phyloP scores from a whole-genome alignment of 169 alveolate genomes.

The Blepharisma undulans region DNA sequence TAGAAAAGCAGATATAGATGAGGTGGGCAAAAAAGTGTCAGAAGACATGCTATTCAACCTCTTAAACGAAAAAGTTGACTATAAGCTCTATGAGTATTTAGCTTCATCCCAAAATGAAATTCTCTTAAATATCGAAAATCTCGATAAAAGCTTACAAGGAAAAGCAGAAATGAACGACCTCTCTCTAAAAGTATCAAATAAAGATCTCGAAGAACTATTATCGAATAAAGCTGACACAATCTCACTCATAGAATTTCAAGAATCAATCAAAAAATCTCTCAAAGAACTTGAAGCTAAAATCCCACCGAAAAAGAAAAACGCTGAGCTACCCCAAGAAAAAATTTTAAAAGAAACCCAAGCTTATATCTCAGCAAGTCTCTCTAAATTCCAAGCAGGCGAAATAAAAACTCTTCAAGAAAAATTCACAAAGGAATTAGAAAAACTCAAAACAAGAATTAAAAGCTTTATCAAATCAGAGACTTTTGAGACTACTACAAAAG shows the following conservation, averaged over 20 bases:
- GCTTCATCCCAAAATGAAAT: neutral
- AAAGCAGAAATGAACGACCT: neutral
- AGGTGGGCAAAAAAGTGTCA: conserved; percentile 69
- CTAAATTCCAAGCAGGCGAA: neutral
- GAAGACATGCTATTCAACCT: conserved; percentile 26
- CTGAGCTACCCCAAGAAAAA: neutral
- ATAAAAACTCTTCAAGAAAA: neutral
- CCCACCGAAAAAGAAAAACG: neutral
- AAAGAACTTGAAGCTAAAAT: neutral
- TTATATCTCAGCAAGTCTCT: neutral
- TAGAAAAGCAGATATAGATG: conserved; percentile 59
- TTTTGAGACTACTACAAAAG: neutral
- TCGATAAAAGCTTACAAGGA: neutral
- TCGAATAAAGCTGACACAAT: neutral
- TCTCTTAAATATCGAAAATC: neutral
- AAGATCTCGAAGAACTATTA: neutral
- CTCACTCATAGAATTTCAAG: neutral
- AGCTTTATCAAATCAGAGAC: neutral
- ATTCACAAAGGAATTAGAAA: neutral
- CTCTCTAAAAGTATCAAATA: neutral
- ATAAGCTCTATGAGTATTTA: neutral
- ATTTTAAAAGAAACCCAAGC: neutral
- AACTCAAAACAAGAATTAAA: neutral
- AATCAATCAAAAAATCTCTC: neutral
- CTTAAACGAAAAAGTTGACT: neutral